Base-by-base conservation (phyloP, 768 basidiomycete genomes). In the Sutorius australiensis region DNA sequence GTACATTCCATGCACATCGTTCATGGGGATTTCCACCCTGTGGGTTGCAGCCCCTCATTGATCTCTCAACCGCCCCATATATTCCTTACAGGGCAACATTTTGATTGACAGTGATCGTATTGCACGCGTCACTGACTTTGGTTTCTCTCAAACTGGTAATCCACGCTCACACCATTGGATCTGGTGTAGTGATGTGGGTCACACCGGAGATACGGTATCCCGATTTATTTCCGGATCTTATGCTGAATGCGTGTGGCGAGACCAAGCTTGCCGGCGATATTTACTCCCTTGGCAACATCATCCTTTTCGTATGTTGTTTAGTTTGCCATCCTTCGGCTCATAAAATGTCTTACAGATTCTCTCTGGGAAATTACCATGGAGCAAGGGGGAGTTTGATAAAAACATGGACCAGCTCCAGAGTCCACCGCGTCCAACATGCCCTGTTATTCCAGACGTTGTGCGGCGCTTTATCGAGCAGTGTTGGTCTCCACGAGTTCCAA, bases 281-380 rank as follows among this genome's bases (percentile, higher is more conserved):
- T 2, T 55, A 53, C 19, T 47, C 54, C 10, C 10, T 55, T 14
- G 54, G 54, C 0, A 46, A 40, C n/a, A 53, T 53, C 32, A 16
- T 47, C 7, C 11, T 46, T 34, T 53, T 53, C 6, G 50, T 55
- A 16, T 33, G 50, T 40, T n/a, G 21, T 17, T 7, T 8, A 17
- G 2, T 41, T 11, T 17, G 9, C 32, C 3, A 11, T 28, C 24
- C 27, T 41, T 45, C 28, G 9, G 8, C 4, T 16, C n/a, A n/a
- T 34, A 8, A 31, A 21, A 6, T 13, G 11, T 6, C 8, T 1
- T 6, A 6, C 16, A 55, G 54, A 37, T 53, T 30, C 21, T 55
- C 27, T 55, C 50, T 14, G 50, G 51, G 16, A 33, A 24, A 28
- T 5, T 1, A 0, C 49, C 49, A 6, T 54, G 53, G 53, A 17